A percentile compares a stretch with the other conserved stretches of the same genome.
Conservation (phyloP, 2,329 filamentous ascomycete genomes). For the Ophiocordyceps australis region DNA sequence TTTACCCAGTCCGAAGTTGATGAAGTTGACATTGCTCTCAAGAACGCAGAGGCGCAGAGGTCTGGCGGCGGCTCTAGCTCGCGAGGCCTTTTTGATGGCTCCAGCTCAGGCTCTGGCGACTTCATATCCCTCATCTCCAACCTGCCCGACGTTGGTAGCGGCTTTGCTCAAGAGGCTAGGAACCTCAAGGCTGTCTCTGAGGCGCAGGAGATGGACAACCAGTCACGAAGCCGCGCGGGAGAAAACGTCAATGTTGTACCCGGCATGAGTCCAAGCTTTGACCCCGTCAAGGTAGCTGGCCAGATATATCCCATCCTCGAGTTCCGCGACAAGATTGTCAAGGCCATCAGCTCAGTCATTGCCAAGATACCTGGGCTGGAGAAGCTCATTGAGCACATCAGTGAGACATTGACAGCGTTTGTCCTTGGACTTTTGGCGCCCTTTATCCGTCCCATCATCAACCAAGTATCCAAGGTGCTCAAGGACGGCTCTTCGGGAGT, state of each 20-base stretch:
- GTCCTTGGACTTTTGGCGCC: slow-evolving; percentile 80
- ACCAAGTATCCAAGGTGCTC: slow-evolving; percentile 63
- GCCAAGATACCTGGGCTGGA: slow-evolving; percentile 86
- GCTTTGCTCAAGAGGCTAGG: slow-evolving; percentile 48
- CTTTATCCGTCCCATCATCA: slow-evolving; percentile 83
- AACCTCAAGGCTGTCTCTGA: slow-evolving; percentile 41
- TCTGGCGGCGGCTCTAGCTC: slow-evolving; percentile 16
- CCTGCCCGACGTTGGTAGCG: slow-evolving; percentile 51
- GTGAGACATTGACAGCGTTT: slow-evolving; percentile 82
- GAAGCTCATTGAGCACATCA: slow-evolving; percentile 80
- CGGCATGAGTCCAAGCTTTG: slow-evolving; percentile 59
- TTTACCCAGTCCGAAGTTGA: slow-evolving; percentile 75
- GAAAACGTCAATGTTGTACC: slow-evolving; percentile 43
- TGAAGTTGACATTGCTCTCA: slow-evolving; percentile 58
- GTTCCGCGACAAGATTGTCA: slow-evolving; percentile 88
- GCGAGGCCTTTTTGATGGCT: slow-evolving; percentile 22
- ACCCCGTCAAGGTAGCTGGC: slow-evolving; percentile 55
- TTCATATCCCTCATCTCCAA: slow-evolving; percentile 60
- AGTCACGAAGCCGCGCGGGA: slow-evolving; percentile 12
- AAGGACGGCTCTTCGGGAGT: slow-evolving; percentile 69
- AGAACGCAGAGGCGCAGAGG: slow-evolving; percentile 40
- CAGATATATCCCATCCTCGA: slow-evolving; percentile 91
- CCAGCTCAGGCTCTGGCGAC: slow-evolving; percentile 25
- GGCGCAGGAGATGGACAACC: slow-evolving; percentile 43
- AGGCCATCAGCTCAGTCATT: slow-evolving; percentile 67